Evolutionary conservation across 2,329 filamentous ascomycete species (phyloP), one percentile per base, ranked within the genome.

Genomic region (Rosellinia necatrix): DNA sequence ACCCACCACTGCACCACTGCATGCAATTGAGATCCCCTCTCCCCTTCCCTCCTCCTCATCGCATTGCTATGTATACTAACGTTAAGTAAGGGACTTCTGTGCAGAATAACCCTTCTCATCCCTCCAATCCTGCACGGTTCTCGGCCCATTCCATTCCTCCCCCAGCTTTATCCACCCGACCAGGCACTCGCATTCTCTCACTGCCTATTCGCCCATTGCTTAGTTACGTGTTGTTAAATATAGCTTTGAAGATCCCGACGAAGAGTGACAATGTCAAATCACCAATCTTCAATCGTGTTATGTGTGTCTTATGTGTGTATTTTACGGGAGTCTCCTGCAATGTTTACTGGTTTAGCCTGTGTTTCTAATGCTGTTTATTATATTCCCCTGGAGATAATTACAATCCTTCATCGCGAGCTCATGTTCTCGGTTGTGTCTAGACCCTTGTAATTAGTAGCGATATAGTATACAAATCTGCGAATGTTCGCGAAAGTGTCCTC

Each of bases 151-250:
- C 48, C 53, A 51, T 43, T 53, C 41, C 48, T 30, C 38, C 46
- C 41, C 54, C 49, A 38, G 43, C 30, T 49, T 44, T 53, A 58
- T 17, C 50, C 55, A 58, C 49, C 27, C 7, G 32, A 9, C 24
- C 49, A 52, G 49, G 49, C 40, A 19, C 15, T 29, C 32, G 9
- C 27, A 44, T 38, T 48, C 13, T 48, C 43, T 4, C 12, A 24
- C 24, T 19, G 19, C 21, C 12, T 35, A 49, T 58, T 54, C 44
- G 49, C 27, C 43, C n/a, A n/a, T n/a, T n/a, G n/a, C n/a, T n/a
- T n/a, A n/a, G 24, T 22, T 35, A 30, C n/a, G 19, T 47, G 48
- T 42, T 32, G 44, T 58, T 53, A 57, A 49, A 53, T 57, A 53
- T 57, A 57, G 54, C 30, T 32, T 53, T n/a, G 27, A 13, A 53